phyloP scores from a whole-genome alignment of 108 stramenopile species.

The Cyclotella sp. region DNA sequence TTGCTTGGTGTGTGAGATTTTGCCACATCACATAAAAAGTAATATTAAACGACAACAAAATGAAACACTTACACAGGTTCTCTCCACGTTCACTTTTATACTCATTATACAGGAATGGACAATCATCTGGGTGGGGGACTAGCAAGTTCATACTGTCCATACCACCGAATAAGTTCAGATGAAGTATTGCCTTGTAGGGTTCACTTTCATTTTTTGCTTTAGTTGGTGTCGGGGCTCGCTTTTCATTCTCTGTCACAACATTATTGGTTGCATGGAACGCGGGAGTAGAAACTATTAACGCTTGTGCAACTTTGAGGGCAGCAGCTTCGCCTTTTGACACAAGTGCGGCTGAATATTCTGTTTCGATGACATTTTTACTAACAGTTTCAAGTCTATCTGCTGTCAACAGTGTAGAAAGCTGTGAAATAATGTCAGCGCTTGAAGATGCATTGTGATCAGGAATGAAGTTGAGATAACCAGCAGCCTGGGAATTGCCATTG shows the following conservation, averaged over 20 bases:
- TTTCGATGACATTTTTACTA: constrained; percentile 19
- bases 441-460: neutral
- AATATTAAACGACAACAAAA: too few relatives aligned
- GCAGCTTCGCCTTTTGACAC: neutral
- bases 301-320: constrained; percentile 20
- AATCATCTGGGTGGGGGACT: constrained; percentile 34
- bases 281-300: constrained; percentile 20
- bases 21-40: too few relatives aligned
- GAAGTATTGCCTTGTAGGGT: constrained; percentile 32
- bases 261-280: constrained; percentile 33
- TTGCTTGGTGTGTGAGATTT: neutral
- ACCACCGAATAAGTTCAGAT: constrained; percentile 43
- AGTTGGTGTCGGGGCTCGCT: constrained; percentile 6
- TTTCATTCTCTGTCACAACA: neutral
- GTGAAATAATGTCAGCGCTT: constrained; percentile 33
- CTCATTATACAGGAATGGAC: constrained; percentile 23
- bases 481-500: neutral
- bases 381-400: constrained; percentile 45
- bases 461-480: constrained; percentile 10
- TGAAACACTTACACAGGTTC: neutral
- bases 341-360: neutral
- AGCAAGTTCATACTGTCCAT: constrained; percentile 44
- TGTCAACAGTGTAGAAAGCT: constrained; percentile 60
- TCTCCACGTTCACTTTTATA: constrained; percentile 21
- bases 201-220: neutral